Percentiles rank a stretch among this genome's conserved stretches.
These are phyloP conservation scores for Leptodontidium sp. DNA, from an alignment of 2,329 filamentous ascomycete species.

Conservation along the genomic window DNA sequence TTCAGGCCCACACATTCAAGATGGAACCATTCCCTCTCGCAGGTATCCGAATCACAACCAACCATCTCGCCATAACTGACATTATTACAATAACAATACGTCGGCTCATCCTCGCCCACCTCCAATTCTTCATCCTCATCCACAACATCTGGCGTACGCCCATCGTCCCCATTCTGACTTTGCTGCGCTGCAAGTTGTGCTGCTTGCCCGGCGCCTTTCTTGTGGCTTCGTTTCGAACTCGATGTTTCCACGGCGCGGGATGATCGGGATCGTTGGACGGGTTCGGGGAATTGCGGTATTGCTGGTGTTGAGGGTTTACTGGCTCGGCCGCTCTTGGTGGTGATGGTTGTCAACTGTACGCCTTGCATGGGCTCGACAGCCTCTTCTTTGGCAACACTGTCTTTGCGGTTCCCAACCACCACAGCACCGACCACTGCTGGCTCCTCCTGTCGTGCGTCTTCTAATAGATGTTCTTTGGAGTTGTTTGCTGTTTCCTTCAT, in stretches of 20 bases:
- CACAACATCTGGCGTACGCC: conserved; percentile 53
- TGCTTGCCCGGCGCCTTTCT: conserved; percentile 59
- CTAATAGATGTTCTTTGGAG: conserved; percentile 46
- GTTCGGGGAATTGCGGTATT: conserved; percentile 65
- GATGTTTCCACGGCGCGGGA: conserved; percentile 52
- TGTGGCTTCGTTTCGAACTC: conserved; percentile 63
- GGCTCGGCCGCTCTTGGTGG: conserved; percentile 69
- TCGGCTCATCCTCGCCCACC: conserved; percentile 72
- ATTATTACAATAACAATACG: conserved; percentile 82
- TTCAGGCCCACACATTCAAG: conserved; percentile 82
- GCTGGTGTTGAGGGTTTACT: conserved; percentile 74
- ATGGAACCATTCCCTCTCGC: conserved; percentile 84
- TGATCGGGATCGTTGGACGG: conserved; percentile 57
- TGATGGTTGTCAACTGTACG: conserved; percentile 48
- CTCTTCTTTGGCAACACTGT: conserved; percentile 54
- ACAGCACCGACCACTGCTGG: conserved; percentile 41
- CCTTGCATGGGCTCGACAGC: conserved; percentile 52
- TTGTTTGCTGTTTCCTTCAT: conserved; percentile 58
- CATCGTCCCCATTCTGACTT: conserved; percentile 57
- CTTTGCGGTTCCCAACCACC: conserved; percentile 52
- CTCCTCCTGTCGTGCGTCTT: conserved; percentile 48
- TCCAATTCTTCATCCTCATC: conserved; percentile 65
- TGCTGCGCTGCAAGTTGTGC: conserved; percentile 44
- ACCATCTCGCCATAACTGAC: conserved; percentile 88
- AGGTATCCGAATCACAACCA: conserved; percentile 77